Conservation (phyloP, 179 eudicot species). For the Drosera spatulata region DNA sequence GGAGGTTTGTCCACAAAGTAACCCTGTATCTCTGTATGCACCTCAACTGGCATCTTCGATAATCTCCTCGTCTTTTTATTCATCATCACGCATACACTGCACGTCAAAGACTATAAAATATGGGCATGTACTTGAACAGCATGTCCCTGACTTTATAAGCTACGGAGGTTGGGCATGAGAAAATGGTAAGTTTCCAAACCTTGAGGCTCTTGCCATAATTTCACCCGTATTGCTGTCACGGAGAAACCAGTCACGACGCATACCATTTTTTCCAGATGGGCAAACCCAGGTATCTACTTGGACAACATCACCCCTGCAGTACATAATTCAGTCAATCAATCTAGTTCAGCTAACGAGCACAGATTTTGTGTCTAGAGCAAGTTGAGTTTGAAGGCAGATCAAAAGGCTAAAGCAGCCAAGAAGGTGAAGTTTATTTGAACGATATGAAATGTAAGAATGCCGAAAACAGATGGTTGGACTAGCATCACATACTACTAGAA, state of each 20-base stretch:
- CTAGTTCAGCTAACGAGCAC: no score
- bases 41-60: slow-evolving; percentile 91
- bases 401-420: no score
- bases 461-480: no score
- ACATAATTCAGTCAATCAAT: not conserved
- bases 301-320: slow-evolving; percentile 63
- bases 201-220: slow-evolving; percentile 73
- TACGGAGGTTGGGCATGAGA: no score
- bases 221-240: slow-evolving; percentile 47
- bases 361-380: no score
- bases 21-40: slow-evolving; percentile 63
- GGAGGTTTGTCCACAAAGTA: slow-evolving; percentile 73
- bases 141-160: not conserved
- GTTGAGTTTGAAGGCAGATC: no score
- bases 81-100: slow-evolving; percentile 93
- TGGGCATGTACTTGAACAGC: not conserved
- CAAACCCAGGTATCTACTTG: slow-evolving; percentile 89
- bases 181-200: slow-evolving; percentile 19
- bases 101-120: slow-evolving; percentile 3
- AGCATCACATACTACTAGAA: no score
- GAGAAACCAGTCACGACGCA: slow-evolving; percentile 78
- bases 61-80: slow-evolving; percentile 78
- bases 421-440: no score
- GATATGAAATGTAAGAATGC: no score
- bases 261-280: slow-evolving; percentile 75